These are phyloP conservation scores for Carex cristatella DNA, from an alignment of 176 grass and related monocot species.

Conservation along the genomic window DNA sequence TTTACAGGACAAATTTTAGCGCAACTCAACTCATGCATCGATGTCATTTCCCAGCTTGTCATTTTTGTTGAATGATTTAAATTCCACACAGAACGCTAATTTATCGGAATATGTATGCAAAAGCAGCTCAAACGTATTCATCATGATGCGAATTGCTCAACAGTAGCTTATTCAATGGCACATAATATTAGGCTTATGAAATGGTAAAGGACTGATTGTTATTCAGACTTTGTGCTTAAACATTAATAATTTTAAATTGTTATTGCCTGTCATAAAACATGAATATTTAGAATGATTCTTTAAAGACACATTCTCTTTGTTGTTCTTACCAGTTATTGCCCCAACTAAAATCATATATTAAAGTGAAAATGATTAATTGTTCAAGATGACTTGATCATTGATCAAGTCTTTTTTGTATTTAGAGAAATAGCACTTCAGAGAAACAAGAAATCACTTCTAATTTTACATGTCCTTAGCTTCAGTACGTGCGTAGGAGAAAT, in stretches of 20 bases:
- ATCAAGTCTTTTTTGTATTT: no score
- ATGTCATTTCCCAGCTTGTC: not conserved
- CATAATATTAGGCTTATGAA: not conserved
- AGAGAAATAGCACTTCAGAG: no score
- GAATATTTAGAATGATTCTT: not conserved
- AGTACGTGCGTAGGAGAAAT: not conserved
- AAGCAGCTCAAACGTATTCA: not conserved
- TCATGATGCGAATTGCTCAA: not conserved
- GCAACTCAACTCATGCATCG: not conserved
- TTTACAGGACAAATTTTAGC: not conserved
- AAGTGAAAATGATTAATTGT: no score
- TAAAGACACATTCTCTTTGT: not conserved
- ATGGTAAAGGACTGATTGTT: not conserved
- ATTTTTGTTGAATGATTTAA: constrained; percentile 2
- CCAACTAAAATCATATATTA: no score
- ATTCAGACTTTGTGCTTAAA: not conserved
- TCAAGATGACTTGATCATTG: no score
- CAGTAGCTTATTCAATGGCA: not conserved
- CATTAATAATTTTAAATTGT: not conserved
- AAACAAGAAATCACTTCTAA: no score
- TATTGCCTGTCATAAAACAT: not conserved
- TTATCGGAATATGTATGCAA: not conserved
- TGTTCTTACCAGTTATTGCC: not conserved
- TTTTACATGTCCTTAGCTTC: not conserved
- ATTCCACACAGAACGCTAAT: not conserved